Base-by-base conservation (phyloP, 2,329 filamentous ascomycete genomes). In the Colletotrichum theobromicola region DNA sequence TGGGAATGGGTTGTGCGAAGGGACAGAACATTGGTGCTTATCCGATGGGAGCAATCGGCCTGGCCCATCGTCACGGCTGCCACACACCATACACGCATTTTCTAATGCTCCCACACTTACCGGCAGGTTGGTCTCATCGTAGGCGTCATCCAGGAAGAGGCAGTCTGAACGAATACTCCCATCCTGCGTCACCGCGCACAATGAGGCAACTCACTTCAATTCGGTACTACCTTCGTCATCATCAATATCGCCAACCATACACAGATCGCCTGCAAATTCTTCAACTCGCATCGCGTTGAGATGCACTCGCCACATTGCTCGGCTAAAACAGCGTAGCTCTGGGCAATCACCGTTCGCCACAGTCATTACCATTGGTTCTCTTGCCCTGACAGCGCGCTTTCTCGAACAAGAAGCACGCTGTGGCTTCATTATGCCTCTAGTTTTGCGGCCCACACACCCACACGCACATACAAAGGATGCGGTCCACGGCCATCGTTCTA, bases 221-320 rank as follows among this genome's bases (percentile, higher is more conserved):
- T 37, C 34, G 58, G 63, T 62, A 62, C 55, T 61, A 61, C 67
- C 71, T 62, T 30, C n/a, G 67, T 46, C 61, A 74, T 68, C 12
- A 5, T 61, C 26, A 37, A 21, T 34, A 60, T 24, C 16, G 53
- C n/a, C 32, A 34, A 35, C 46, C 16, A 15, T 9, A 42, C 30
- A 32, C 61, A 34, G 37, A 66, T 74, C 26, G 62, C 30, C 61
- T 30, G 42, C 37, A 66, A 30, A 61, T 37, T 66, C 67, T 61
- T 55, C 61, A 62, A 32, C 55, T 12, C 28, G n/a, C 42, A 58
- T 72, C 42, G 42, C 26, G n/a, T 67, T 58, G 62, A 67, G 55
- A 28, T 63, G 57, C 34, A 58, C 42, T 75, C 21, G 72, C 72
- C 72, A 75, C 68, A 67, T 37, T 46, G 37, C 55, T 63, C 67